A percentile compares a stretch with the other conserved stretches of the same genome.
Evolutionary conservation across 2,329 filamentous ascomycete species (phyloP).

Genomic region (Fusarium irregulare): DNA sequence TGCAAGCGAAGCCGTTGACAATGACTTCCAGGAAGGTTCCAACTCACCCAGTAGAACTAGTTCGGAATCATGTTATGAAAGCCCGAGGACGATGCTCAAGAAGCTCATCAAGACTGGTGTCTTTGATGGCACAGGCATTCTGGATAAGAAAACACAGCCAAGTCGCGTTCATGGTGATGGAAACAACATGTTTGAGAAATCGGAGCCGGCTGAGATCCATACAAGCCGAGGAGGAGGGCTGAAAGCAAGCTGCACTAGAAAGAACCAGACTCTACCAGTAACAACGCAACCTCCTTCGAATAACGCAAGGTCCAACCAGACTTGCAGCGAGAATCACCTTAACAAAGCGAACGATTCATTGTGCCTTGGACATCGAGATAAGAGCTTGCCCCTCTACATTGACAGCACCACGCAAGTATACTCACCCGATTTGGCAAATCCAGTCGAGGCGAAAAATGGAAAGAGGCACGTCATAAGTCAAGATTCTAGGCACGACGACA

Average conservation of each 20-base stretch:
- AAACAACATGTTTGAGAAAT: background rate
- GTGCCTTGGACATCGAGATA: background rate
- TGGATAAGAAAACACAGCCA: background rate
- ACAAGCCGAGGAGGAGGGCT: constrained; percentile 38
- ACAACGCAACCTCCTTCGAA: background rate
- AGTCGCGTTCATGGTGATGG: background rate
- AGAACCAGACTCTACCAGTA: background rate
- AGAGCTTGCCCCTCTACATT: background rate
- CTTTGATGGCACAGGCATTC: constrained; percentile 27
- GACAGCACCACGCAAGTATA: background rate
- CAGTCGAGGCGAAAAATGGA: background rate
- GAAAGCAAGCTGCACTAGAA: constrained; percentile 26
- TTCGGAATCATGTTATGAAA: background rate
- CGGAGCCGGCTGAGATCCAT: background rate
- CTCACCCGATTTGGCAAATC: background rate
- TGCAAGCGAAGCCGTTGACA: background rate
- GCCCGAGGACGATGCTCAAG: constrained; percentile 5
- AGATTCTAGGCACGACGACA: background rate
- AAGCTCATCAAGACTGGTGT: constrained; percentile 38
- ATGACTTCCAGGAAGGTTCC: background rate
- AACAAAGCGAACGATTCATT: background rate
- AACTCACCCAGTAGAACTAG: background rate
- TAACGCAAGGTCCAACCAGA: background rate
- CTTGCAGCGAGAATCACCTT: background rate
- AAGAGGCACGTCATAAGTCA: background rate